Percentiles rank a stretch among this genome's conserved stretches.
Conservation (phyloP, 148 eudicot genomes). For the Cornus kousa region DNA sequence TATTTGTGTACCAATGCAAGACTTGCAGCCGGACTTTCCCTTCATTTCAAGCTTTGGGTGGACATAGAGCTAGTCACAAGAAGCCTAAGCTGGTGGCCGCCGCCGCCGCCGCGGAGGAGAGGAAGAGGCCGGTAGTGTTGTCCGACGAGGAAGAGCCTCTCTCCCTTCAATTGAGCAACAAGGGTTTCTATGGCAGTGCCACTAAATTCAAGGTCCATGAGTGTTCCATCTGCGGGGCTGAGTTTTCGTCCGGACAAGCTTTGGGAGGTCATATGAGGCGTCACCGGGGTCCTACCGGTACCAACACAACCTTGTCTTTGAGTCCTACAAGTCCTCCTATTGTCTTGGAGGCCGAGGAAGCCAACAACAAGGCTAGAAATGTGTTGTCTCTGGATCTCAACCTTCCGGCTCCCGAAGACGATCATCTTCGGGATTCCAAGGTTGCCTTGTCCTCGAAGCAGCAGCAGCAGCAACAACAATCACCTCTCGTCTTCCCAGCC, state of each 20-base stretch:
- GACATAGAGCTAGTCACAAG: constrained; percentile 64
- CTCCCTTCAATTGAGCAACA: constrained; percentile 20
- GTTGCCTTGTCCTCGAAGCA: constrained; percentile 12
- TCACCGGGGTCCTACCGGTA: constrained; percentile 29
- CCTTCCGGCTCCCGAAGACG: constrained; percentile 48
- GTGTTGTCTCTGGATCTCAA: constrained; percentile 36
- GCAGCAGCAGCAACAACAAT: constrained; percentile 17
- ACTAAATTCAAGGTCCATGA: constrained; percentile 41
- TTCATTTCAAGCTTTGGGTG: constrained; percentile 69
- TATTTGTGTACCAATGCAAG: constrained; percentile 57
- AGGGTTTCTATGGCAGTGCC: constrained; percentile 1
- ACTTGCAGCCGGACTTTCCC: constrained; percentile 53
- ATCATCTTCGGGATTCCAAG: constrained; percentile 21
- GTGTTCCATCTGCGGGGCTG: constrained; percentile 60
- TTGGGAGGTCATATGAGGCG: constrained; percentile 73
- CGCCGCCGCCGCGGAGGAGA: constrained; percentile 2
- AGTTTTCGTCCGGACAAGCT: constrained; percentile 59
- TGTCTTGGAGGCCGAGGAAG: not conserved
- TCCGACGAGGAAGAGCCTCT: constrained; percentile 25
- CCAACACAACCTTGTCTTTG: constrained; percentile 19
- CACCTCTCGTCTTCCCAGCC: constrained; percentile 35
- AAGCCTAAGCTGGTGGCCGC: constrained; percentile 35
- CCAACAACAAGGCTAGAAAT: not conserved
- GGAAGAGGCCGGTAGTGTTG: not conserved
- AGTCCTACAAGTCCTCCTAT: constrained; percentile 4